Evolutionary conservation across 306 rosid genomes (phyloP), one percentile per base, ranked within the genome.

Genomic region (Glycine tomentella): DNA sequence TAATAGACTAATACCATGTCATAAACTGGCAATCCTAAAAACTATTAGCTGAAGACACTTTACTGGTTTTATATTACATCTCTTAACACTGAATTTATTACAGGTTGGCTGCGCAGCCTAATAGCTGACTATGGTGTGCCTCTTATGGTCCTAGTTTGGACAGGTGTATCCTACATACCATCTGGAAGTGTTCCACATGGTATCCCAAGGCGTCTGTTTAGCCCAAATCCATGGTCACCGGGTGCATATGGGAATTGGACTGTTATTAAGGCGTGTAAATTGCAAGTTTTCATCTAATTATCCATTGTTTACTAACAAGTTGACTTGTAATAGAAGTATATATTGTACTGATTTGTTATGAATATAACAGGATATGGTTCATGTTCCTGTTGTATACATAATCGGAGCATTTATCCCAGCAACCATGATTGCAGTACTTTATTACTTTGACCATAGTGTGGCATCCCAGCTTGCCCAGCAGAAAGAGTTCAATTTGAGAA

Each of bases 211-310:
- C 91, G 99, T 38, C 95, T 96, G 51, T 87, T 89, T 75, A 96
- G 99, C 84, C 99, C 99, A n/a, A 92, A 96, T 75, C 99, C 99
- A 1, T 96, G 99, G 99, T 93, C 99, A 31, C 97, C 94, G 8
- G 99, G 99, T 81, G 99, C 99, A 49, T 96, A 96, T 31, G 97
- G 87, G 7, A 96, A 96, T 81, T 96, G 99, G 99, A 96, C 97
- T 48, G 97, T 96, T 45, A 72, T 95, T 62, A 92, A 93, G 98
- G 99, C 84, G 88, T 70, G 94, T 57, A 49, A 14, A 25, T 25
- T 25, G 31, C 31, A 25, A 25, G 31, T 25, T 25, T 2, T 25
- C 31, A 25, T 25, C 31, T 25, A 25, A 4, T 69, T 69, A 17
- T 52, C 48, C 53, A 9, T 5, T 14, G 20, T 81, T 83, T 25